Conservation (phyloP, 1,284 basidiomycete species). For the Golubevia pallescens region DNA sequence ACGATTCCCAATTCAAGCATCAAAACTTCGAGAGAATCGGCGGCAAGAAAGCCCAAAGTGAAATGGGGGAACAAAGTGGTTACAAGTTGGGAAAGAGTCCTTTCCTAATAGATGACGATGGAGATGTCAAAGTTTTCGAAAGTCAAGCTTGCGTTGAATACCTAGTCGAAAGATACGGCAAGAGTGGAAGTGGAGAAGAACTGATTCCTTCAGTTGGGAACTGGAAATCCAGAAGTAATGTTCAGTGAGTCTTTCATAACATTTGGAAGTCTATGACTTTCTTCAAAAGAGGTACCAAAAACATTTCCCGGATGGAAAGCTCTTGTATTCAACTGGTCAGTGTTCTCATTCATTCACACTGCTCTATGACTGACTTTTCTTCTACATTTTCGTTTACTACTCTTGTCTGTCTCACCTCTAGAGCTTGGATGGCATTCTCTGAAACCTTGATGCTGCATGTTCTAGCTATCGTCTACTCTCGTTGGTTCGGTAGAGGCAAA, state of each 20-base stretch:
- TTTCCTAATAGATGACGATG: constrained; percentile 13
- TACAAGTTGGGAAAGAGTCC: constrained; percentile 16
- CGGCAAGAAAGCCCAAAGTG: constrained; percentile 16
- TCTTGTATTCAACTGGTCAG: no score
- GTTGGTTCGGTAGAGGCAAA: constrained; percentile 10
- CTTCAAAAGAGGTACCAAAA: no score
- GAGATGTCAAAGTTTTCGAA: constrained; percentile 13
- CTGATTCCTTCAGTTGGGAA: constrained; percentile 8
- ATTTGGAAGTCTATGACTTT: no score
- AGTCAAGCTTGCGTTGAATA: constrained; percentile 17
- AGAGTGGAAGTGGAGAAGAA: not conserved
- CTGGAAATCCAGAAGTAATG: not conserved
- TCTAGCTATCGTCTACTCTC: constrained; percentile 14
- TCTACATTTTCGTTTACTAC: no score
- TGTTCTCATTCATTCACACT: no score
- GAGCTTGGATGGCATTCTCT: constrained; percentile 11
- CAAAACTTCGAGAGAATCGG: constrained; percentile 12
- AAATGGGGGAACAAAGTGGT: constrained; percentile 12
- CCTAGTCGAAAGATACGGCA: constrained; percentile 9
- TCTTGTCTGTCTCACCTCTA: no score
- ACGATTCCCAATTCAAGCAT: constrained; percentile 1
- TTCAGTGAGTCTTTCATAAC: not conserved
- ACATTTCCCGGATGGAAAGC: no score
- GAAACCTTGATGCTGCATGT: constrained; percentile 15
- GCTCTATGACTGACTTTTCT: no score